Evolutionary conservation across 2,329 filamentous ascomycete genomes (phyloP), one percentile per base, ranked within the genome.

Genomic region (Pseudopithomyces chartarum): DNA sequence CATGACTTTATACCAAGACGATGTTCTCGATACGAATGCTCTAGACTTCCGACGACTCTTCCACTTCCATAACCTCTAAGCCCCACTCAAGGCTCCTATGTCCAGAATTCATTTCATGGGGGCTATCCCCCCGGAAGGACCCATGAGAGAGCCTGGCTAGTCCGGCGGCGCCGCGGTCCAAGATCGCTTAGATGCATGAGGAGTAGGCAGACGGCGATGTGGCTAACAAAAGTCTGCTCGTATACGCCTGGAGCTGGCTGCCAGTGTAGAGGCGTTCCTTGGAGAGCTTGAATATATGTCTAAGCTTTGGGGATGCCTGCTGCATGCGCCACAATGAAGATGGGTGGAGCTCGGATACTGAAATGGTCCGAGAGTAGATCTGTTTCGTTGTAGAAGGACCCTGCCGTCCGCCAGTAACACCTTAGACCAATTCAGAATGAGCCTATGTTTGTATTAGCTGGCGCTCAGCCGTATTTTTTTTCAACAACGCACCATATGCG

Each of bases 1-100:
- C 4, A 36, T 47, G 17, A n/a, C 34, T 62, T 59, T 59, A 59
- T 61, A 61, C 42, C 23, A 12, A 26, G 23, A 42, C 6, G n/a
- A 42, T 4, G 11, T 11, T 15, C 23, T 13, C 2, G 34, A 32
- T 34, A 51, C 33, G 45, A 38, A 32, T 6, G 34, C 6, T 50
- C 20, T 40, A 34, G 34, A 40, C 19, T 13, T 20, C 29, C 47
- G 15, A 23, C 17, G 33, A 15, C 7, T 7, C 10, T 8, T 22
- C 34, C 20, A 40, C 19, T 39, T 40, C 46, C 0, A 50, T 50
- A 32, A 13, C 6, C 19, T 15, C 22, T 22, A 17, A 39, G 29
- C 22, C 29, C 47, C 34, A 22, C 34, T 11, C 17, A 40, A 20
- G 4, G 12, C 20, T 7, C 34, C 13, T 50, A 29, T 11, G 17